Conservation (phyloP, 148 eudicot species). For the Arbutus unedo region DNA sequence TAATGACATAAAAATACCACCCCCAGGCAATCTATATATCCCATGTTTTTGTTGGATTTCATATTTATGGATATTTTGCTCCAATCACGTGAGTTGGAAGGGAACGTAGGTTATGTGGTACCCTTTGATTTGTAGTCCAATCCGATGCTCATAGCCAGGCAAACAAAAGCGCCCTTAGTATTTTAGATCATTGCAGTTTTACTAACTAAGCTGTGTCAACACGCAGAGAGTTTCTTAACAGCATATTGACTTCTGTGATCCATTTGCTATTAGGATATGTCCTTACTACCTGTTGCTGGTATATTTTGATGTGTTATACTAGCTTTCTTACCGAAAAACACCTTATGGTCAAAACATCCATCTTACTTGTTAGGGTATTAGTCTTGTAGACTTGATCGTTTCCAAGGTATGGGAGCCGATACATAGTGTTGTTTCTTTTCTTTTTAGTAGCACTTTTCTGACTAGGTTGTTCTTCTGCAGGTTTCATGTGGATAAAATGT, state of each 20-base stretch:
- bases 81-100: no score
- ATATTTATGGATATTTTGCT: no score
- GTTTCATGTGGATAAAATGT: constrained; percentile 99
- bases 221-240: neutral
- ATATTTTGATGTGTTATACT: neutral
- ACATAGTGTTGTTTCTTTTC: neutral
- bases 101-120: no score
- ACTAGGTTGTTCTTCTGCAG: constrained; percentile 26
- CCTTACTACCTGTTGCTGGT: neutral
- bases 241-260: neutral
- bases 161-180: no score
- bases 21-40: no score
- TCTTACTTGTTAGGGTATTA: neutral
- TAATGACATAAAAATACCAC: no score
- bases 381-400: neutral
- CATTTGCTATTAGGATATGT: neutral
- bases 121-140: no score
- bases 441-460: neutral
- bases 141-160: no score
- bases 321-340: neutral
- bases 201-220: no score
- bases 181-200: no score
- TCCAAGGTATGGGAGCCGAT: neutral
- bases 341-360: neutral
- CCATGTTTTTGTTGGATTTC: no score